A percentile compares a stretch with the other conserved stretches of the same genome.
Evolutionary conservation across 371 early-diverging fungal species (phyloP).

Genomic region (Hamiltosporidium magnivora): DNA sequence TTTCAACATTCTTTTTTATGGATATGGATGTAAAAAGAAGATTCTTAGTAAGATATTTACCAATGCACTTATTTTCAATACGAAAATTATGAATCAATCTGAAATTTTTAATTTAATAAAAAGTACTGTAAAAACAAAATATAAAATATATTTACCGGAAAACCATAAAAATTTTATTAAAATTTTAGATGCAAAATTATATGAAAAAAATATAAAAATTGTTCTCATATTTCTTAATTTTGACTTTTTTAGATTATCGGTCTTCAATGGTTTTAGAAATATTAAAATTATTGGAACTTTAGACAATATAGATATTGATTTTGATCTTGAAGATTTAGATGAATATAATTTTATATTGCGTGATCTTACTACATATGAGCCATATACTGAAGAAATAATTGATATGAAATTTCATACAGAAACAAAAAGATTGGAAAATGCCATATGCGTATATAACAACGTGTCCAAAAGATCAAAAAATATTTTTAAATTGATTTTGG

Average conservation of each 20-base stretch:
- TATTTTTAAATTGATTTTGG: conserved; percentile 24
- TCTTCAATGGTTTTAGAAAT: conserved; percentile 5
- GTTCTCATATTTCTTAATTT: conserved; percentile 34
- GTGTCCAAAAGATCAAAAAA: conserved; percentile 27
- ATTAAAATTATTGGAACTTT: conserved; percentile 42
- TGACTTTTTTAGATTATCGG: conserved; percentile 10
- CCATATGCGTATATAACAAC: conserved; percentile 23
- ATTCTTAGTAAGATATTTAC: conserved; percentile 42
- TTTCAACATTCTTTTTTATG: conserved; percentile 51
- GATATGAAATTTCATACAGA: conserved; percentile 5
- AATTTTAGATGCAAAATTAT: background rate
- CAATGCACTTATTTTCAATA: conserved; percentile 25
- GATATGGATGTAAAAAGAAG: conserved; percentile 45
- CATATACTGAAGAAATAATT: conserved; percentile 33
- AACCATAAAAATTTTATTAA: conserved; percentile 1
- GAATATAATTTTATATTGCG: conserved; percentile 45
- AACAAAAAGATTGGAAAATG: conserved; percentile 2
- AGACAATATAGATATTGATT: conserved; percentile 26
- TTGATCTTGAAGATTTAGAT: conserved; percentile 23
- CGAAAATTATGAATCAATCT: background rate
- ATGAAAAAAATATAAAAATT: conserved; percentile 9
- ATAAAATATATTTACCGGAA: too few relatives aligned
- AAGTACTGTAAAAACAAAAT: background rate
- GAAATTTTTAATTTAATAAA: background rate
- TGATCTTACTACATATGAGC: conserved; percentile 49